Evolutionary conservation across 2,329 filamentous ascomycete genomes (phyloP), one percentile per base, ranked within the genome.

Genomic region (Metarhizium sp.): DNA sequence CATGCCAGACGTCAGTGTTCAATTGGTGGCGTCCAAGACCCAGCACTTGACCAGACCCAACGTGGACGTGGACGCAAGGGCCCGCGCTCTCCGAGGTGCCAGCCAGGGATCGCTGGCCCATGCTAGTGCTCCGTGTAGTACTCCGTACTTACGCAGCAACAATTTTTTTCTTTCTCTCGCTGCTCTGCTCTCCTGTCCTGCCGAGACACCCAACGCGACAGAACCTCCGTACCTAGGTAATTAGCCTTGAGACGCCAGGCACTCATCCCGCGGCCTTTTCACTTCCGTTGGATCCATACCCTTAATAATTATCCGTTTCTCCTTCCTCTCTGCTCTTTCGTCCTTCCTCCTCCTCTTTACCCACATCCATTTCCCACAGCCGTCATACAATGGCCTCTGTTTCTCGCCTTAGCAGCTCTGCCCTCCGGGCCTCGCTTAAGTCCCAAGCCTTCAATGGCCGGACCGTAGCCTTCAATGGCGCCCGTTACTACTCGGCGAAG

Each of bases 401-500:
- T 71, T 77, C 94, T 72, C 87, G 90, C 79, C 75, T 95, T 70
- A 85, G 87, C 77, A 85, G 87, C 69, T 82, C 88, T 73, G 85
- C 89, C 74, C 80, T 97, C 71, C 87, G 92, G 77, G 82, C 89
- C 69, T 85, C 87, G 58, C 75, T 90, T 69, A 77, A 81, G 70
- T 76, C 83, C 65, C 80, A 85, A 63, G 79, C 85, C 69, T 80
- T 90, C 69, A 80, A 81, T 71, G 80, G 84, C 70, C 84, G 85
- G 70, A 76, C 79, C 69, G 81, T 84, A 64, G 85, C 85, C 71
- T 92, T 91, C 80, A 90, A 86, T 77, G 86, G 88, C 71, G 77
- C 88, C 70, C 86, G 94, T 76, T 91, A 83, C 82, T 96, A 96
- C 79, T 96, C 92, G 60, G 86, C 90, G 64, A 96, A 96, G 84